Percentiles rank a stretch among this genome's conserved stretches.
Conservation (phyloP, 805 yeast genomes). For the Wickerhamomyces canadensis region DNA sequence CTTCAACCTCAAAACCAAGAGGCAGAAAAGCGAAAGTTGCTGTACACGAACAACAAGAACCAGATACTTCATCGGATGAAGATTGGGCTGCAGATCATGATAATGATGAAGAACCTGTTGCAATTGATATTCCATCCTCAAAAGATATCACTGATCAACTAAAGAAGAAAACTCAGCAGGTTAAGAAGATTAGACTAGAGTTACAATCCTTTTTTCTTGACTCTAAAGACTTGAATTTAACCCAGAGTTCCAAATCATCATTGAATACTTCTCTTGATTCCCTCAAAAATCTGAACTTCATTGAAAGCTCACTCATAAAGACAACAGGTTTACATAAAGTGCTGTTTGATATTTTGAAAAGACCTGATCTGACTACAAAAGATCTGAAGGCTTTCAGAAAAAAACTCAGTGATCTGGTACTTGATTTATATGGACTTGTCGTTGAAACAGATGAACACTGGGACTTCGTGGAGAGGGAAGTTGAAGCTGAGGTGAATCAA, state of each 20-base stretch:
- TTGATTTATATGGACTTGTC: constrained; percentile 22
- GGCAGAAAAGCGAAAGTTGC: constrained; percentile 6
- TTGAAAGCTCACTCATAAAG: constrained; percentile 27
- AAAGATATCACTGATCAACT: constrained; percentile 10
- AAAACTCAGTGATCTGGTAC: constrained; percentile 13
- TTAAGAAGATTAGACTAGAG: constrained; percentile 26
- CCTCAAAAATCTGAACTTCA: constrained; percentile 16
- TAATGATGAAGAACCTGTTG: constrained; percentile 15
- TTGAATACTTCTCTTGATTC: constrained; percentile 21
- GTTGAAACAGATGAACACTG: constrained; percentile 27
- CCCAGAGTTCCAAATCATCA: constrained; percentile 10
- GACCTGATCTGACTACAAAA: constrained; percentile 27
- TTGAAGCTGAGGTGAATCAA: too few relatives aligned
- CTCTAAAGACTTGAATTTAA: constrained; percentile 10
- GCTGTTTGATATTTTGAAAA: constrained; percentile 28
- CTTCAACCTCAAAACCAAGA: constrained; percentile 10
- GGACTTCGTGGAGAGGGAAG: constrained; percentile 16
- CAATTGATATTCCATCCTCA: constrained; percentile 12
- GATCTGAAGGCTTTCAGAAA: constrained; percentile 13
- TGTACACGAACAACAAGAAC: constrained; percentile 8
- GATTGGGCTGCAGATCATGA: constrained; percentile 21
- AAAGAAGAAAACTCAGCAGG: constrained; percentile 15
- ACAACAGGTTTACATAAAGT: constrained; percentile 28
- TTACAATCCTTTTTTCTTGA: constrained; percentile 15
- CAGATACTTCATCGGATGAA: constrained; percentile 22